phyloP scores from a whole-genome alignment of 1,284 basidiomycete genomes.

The Malassezia obtusa region DNA sequence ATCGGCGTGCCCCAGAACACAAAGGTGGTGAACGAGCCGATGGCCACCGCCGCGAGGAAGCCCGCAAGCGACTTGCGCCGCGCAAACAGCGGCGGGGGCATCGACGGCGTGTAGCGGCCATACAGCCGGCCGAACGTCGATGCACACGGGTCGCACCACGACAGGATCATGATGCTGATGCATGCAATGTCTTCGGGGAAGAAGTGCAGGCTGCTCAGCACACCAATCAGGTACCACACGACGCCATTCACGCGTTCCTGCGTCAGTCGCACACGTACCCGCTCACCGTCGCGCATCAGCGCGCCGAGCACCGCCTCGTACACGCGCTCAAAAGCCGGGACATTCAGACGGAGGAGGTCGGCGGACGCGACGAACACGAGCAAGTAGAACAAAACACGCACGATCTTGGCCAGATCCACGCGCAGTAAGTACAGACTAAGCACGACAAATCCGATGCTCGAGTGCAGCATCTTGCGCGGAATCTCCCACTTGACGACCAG shows the following conservation, averaged over 20 bases:
- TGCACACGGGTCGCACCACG: constrained; percentile 92
- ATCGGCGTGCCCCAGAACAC: constrained; percentile 62
- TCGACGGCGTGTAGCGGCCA: constrained; percentile 64
- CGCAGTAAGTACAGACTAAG: constrained; percentile 59
- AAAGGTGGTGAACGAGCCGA: constrained; percentile 63
- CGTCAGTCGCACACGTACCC: constrained; percentile 51
- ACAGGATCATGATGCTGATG: constrained; percentile 54
- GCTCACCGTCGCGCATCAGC: constrained; percentile 88
- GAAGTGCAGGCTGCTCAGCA: constrained; percentile 66
- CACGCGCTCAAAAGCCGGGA: constrained; percentile 59
- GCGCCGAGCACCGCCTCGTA: constrained; percentile 74
- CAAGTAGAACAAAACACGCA: constrained; percentile 59
- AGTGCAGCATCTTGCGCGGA: constrained; percentile 79
- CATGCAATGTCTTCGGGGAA: constrained; percentile 45
- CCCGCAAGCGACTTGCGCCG: constrained; percentile 79
- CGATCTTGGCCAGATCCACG: constrained; percentile 53
- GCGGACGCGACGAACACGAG: constrained; percentile 64
- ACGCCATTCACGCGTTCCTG: constrained; percentile 57
- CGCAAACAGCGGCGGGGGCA: constrained; percentile 68
- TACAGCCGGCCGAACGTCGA: constrained; percentile 82
- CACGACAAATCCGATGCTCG: constrained; percentile 79
- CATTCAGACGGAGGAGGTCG: constrained; percentile 69
- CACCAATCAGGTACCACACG: constrained; percentile 89
- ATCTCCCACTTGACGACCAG: constrained; percentile 56
- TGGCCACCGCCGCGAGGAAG: constrained; percentile 70